Evolutionary conservation across 2,329 filamentous ascomycete species (phyloP), one percentile per base, ranked within the genome.

Genomic region (Orbilia javanica): DNA sequence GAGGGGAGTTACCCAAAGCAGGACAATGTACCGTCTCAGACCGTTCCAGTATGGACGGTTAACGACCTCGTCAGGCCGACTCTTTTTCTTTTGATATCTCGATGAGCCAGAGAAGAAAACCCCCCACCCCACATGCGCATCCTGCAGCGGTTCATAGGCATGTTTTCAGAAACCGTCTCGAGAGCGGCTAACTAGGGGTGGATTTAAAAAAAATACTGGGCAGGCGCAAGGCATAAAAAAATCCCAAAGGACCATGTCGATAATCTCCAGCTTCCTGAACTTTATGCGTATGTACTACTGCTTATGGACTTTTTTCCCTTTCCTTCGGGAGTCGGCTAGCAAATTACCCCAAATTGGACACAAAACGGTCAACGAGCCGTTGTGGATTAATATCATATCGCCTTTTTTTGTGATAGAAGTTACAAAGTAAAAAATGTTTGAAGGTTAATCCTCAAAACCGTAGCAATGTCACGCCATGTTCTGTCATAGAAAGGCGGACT

Each of bases 41-140:
- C 34, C 55, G 55, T 71, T 70, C 42, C 4, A 62, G 29, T 22
- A 62, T 22, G 15, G 39, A 63, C 39, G 60, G 69, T 53, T 66
- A 57, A 50, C 50, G 52, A 62, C 62, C 60, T 73, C 48, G 50
- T 66, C 57, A 73, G 69, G 69, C 69, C 69, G 69, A 63, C 69
- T 20, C 64, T 39, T 52, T 18, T 46, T 7, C n/a, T n/a, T n/a
- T n/a, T n/a, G 39, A 13, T 7, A 34, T 55, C 18, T 42, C 31
- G 34, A 60, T 60, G 31, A n/a, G 39, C 8, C 18, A 39, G 18
- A 29, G 50, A 22, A 27, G 4, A 18, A 13, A 11, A 18, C 31
- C 53, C 52, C 53, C 31, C 31, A 60, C 55, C 55, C 52, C 52
- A 36, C 29, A 60, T 39, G 4, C 20, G 3, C 13, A 10, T 13